These are phyloP conservation scores for Dysphania ambrosioides DNA, from an alignment of 148 eudicot genomes.

Conservation along the genomic window DNA sequence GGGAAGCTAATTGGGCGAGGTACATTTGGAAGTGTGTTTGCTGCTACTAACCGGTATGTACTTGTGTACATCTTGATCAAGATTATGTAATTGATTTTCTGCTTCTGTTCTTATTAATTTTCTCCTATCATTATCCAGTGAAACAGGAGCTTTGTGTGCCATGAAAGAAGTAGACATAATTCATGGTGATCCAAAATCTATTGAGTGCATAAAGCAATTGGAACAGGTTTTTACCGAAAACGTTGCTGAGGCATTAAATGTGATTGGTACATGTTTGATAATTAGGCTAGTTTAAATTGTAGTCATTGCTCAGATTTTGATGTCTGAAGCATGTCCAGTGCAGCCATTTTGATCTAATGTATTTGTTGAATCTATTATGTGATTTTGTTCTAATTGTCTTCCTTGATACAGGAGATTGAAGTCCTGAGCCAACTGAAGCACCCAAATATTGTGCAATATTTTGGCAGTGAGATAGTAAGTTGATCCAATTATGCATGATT, in stretches of 20 bases:
- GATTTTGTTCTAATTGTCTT: constrained; percentile 12
- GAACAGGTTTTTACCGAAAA: constrained; percentile 55
- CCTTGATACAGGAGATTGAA: constrained; percentile 67
- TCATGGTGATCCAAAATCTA: constrained; percentile 68
- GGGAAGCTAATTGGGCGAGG: constrained; percentile 96
- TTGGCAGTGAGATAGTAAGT: constrained; percentile 95
- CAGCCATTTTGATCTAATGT: background rate
- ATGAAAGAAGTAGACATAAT: constrained; percentile 93
- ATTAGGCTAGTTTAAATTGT: background rate
- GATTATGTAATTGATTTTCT: constrained; percentile 6
- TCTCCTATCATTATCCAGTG: constrained; percentile 36
- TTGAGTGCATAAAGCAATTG: constrained; percentile 73
- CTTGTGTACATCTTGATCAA: background rate
- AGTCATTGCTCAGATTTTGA: background rate
- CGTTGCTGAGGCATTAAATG: background rate
- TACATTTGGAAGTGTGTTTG: constrained; percentile 90
- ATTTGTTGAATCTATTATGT: background rate
- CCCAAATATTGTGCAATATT: constrained; percentile 92
- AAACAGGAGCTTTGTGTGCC: constrained; percentile 98
- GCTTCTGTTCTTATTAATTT: background rate
- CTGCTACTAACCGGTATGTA: constrained; percentile 70
- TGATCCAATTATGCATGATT: background rate
- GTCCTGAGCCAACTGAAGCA: constrained; percentile 78
- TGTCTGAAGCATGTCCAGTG: background rate
- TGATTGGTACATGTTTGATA: too few relatives aligned